Percentiles rank a stretch among this genome's conserved stretches.
Conservation (phyloP, 768 basidiomycete genomes). For the Phlebiopsis flavidoalba region DNA sequence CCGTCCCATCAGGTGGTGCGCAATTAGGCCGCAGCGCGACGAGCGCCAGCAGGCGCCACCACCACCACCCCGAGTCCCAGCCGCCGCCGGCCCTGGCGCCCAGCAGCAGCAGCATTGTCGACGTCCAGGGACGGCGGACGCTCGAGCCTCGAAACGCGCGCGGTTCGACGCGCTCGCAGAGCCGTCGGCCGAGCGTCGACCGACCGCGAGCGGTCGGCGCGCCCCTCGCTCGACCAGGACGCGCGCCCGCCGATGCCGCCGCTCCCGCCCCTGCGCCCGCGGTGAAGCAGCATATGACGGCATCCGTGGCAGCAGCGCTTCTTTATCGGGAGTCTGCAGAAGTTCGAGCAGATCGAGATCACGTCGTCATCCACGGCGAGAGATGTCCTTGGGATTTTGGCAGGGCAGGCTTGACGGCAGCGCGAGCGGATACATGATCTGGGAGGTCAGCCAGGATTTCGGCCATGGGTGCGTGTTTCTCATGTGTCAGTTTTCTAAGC, state of each 20-base stretch:
- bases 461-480: constrained; percentile 71
- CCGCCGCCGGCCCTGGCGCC: constrained; percentile 3
- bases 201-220: constrained; percentile 13
- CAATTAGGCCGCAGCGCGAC: constrained; percentile 24
- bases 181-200: constrained; percentile 20
- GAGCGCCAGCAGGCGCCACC: constrained; percentile 16
- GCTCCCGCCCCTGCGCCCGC: constrained; percentile 33
- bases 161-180: constrained; percentile 10
- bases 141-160: constrained; percentile 3
- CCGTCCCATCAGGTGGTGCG: constrained; percentile 8
- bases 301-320: constrained; percentile 64
- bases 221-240: constrained; percentile 13
- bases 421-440: constrained; percentile 81
- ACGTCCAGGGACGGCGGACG: constrained; percentile 16
- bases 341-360: constrained; percentile 72
- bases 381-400: constrained; percentile 62
- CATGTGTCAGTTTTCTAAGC: constrained; percentile 6
- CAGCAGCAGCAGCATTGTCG: constrained; percentile 5
- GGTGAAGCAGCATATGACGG: constrained; percentile 13
- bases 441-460: constrained; percentile 85
- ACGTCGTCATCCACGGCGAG: constrained; percentile 60
- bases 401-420: constrained; percentile 62
- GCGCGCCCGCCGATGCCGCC: constrained; percentile 27
- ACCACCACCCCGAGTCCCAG: constrained; percentile 12
- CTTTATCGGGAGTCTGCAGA: constrained; percentile 73